phyloP scores from a whole-genome alignment of 2,329 filamentous ascomycete genomes.

The Trichoderma sp. region DNA sequence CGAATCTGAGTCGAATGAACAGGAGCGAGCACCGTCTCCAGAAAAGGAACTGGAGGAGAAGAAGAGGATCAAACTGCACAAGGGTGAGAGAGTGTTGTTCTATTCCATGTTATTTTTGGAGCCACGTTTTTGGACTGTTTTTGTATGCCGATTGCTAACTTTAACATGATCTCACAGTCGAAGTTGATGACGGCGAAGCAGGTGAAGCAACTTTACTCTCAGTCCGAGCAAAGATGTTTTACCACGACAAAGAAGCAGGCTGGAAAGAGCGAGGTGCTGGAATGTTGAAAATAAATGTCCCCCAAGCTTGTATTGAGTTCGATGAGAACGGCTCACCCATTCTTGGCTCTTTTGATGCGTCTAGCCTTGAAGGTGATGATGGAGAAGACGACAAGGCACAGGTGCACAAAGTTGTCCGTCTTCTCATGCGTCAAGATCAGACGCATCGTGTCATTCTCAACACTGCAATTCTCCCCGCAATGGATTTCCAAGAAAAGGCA shows the following conservation, averaged over 20 bases:
- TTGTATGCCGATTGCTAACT: not conserved
- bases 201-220: slow-evolving; percentile 73
- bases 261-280: slow-evolving; percentile 92
- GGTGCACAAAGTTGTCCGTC: slow-evolving; percentile 56
- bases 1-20: slow-evolving; percentile 45
- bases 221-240: slow-evolving; percentile 80
- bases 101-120: not conserved
- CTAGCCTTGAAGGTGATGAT: slow-evolving; percentile 41
- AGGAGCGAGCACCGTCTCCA: slow-evolving; percentile 44
- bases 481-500: slow-evolving; percentile 76
- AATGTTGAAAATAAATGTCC: slow-evolving; percentile 79
- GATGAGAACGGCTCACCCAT: slow-evolving; percentile 51
- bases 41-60: slow-evolving; percentile 60
- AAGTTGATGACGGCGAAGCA: slow-evolving; percentile 82
- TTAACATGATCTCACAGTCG: slow-evolving; percentile 45
- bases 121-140: not conserved
- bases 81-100: slow-evolving; percentile 52
- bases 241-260: slow-evolving; percentile 65
- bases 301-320: slow-evolving; percentile 53
- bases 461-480: slow-evolving; percentile 71
- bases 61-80: slow-evolving; percentile 64
- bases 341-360: slow-evolving; percentile 55
- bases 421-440: slow-evolving; percentile 89
- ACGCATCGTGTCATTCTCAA: slow-evolving; percentile 86
- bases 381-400: slow-evolving; percentile 24